Evolutionary conservation across 2,329 filamentous ascomycete species (phyloP), one percentile per base, ranked within the genome.

Genomic region (Arthrobotrys pseudoclavata): DNA sequence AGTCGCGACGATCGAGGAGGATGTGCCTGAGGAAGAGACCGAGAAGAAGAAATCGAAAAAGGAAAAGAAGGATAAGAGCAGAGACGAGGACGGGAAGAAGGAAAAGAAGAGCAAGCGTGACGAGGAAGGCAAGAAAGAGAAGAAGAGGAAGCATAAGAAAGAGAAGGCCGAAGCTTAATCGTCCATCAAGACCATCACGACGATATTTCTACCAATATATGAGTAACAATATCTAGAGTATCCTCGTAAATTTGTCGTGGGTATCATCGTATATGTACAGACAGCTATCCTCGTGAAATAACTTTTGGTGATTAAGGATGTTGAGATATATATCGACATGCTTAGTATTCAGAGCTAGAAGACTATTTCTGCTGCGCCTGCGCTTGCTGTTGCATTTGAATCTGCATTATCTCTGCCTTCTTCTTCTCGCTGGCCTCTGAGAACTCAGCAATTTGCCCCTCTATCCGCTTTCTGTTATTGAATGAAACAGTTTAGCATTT

Each of bases 401-500:
- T 82, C 79, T 85, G 84, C 80, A 86, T 82, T 83, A 91, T 89
- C 85, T 92, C 88, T 79, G 87, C 85, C 82, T 90, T 90, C 82
- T 89, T 88, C 78, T 86, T 87, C 81, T 92, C 90, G 76, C 88
- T 88, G 83, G 89, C 88, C 26, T 88, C 87, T 81, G 92, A 87
- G 61, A 90, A 86, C 24, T 88, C 88, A 79, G 87, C 85, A 79
- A 92, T 91, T 81, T 90, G 88, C 55, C 85, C 86, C 82, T 92
- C 91, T 61, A 92, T 87, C 26, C 91, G 87, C 82, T 89, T 89
- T 82, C 90, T 91, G 79, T 62, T 18, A 12, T 9, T 29, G 53
- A 52, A 22, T n/a, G 10, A 13, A 13, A 18, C 6, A 12, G 80
- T 80, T 70, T 37, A 69, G 63, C 50, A 40, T 40, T 18, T 20